phyloP scores from a whole-genome alignment of 164 flowering plant genomes.

The Nymphaea colorata region DNA sequence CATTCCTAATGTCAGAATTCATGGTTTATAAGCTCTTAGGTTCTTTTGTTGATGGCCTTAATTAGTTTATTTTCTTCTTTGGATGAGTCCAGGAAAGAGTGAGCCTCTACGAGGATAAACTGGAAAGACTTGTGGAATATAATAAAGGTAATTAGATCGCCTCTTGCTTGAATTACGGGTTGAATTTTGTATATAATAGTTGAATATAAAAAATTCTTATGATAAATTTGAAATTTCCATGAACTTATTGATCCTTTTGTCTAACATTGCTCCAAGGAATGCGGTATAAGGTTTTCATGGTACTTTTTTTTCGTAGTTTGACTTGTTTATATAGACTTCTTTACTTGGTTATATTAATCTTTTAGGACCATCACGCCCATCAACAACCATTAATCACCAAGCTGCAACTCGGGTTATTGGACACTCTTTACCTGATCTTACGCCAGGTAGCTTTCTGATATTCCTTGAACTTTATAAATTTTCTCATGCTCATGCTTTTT shows the following conservation, averaged over 20 bases:
- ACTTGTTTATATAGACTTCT: no score
- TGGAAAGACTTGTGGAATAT: conserved; percentile 41
- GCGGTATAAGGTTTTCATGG: no score
- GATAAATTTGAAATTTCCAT: no score
- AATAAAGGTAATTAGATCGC: conserved; percentile 48
- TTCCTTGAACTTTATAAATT: not conserved
- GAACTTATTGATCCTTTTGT: no score
- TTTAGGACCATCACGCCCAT: conserved; percentile 75
- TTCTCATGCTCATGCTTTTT: not conserved
- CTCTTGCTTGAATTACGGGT: not conserved
- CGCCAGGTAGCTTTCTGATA: conserved; percentile 36
- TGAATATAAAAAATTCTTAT: no score
- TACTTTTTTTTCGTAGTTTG: no score
- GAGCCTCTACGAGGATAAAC: conserved; percentile 67
- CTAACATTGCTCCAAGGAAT: no score
- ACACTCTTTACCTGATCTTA: conserved; percentile 89
- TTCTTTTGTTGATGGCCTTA: not conserved
- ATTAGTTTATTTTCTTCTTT: no score
- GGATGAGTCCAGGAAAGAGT: conserved; percentile 51
- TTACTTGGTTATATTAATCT: conserved; percentile 8
- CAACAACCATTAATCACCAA: conserved; percentile 53
- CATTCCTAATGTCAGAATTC: not conserved
- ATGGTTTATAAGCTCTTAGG: not conserved
- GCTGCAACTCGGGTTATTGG: conserved; percentile 94
- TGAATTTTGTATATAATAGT: no score